Evolutionary conservation across 164 flowering plant species (phyloP).

Genomic region (Warburgia ugandensis): DNA sequence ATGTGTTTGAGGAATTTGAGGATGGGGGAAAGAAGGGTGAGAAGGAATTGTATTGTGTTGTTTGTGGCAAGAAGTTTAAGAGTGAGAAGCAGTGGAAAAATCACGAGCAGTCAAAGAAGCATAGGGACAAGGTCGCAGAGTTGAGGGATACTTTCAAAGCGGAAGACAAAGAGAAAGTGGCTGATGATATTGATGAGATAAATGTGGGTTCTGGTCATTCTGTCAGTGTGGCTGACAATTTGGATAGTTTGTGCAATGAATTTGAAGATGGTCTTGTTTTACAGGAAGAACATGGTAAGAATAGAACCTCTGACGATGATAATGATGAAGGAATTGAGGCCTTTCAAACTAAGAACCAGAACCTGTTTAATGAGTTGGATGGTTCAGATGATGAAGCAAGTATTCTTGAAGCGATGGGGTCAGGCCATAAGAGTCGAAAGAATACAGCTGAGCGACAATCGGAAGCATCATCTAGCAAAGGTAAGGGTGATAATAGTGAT

Average conservation of each 20-base stretch:
- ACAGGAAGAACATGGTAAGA: constrained; percentile 18
- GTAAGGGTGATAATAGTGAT: constrained; percentile 22
- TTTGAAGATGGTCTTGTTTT: constrained; percentile 28
- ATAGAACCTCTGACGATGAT: constrained; percentile 13
- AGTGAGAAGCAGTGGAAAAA: constrained; percentile 98
- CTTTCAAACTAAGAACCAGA: constrained; percentile 8
- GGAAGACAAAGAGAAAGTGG: constrained; percentile 10
- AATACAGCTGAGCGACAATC: constrained; percentile 14
- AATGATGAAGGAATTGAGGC: constrained; percentile 15
- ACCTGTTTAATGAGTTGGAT: constrained; percentile 7
- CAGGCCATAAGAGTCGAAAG: constrained; percentile 44
- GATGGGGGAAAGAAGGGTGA: constrained; percentile 22
- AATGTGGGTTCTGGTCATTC: constrained; percentile 3
- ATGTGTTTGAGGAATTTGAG: constrained; percentile 25
- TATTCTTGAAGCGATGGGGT: constrained; percentile 63
- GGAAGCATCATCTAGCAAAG: constrained; percentile 15
- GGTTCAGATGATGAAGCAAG: constrained; percentile 47
- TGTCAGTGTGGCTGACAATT: constrained; percentile 17
- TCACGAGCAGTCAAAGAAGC: constrained; percentile 98
- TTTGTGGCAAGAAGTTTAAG: constrained; percentile 88
- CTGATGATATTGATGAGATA: constrained; percentile 1
- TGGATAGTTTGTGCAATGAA: constrained; percentile 32
- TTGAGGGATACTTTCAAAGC: constrained; percentile 34
- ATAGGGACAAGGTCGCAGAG: constrained; percentile 73
- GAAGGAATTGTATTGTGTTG: constrained; percentile 74